A percentile compares a stretch with the other conserved stretches of the same genome.
Evolutionary conservation across 495 filamentous ascomycete genomes (phyloP).

Genomic region (Aspergillus carlsbadensis): DNA sequence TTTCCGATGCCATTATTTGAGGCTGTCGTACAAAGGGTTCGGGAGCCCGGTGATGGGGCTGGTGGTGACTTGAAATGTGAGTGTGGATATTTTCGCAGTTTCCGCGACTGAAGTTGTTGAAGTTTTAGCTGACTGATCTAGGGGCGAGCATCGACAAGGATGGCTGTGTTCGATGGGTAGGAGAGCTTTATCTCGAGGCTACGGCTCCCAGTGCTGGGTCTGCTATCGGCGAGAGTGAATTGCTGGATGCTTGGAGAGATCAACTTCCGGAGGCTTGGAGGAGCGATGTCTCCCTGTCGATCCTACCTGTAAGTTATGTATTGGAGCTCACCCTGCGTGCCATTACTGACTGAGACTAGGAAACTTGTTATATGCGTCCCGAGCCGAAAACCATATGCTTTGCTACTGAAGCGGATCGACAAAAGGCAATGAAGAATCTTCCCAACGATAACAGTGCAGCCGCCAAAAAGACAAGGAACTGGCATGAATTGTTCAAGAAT

Average conservation of each 20-base stretch:
- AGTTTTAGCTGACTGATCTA: constrained; percentile 19
- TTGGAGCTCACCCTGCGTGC: neutral
- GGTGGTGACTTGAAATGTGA: constrained; percentile 37
- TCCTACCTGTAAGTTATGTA: constrained; percentile 38
- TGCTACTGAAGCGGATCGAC: constrained; percentile 34
- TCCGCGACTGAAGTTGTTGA: neutral
- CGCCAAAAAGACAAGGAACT: constrained; percentile 65
- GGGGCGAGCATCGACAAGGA: constrained; percentile 49
- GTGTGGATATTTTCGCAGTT: constrained; percentile 16
- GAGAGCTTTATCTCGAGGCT: constrained; percentile 51
- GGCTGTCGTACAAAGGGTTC: constrained; percentile 42
- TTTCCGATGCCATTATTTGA: constrained; percentile 43
- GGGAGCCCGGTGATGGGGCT: constrained; percentile 24
- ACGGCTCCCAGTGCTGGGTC: constrained; percentile 37
- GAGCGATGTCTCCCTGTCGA: constrained; percentile 43
- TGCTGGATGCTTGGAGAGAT: constrained; percentile 56
- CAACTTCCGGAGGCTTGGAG: constrained; percentile 60
- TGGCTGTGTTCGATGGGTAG: constrained; percentile 49
- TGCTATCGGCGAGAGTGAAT: constrained; percentile 44
- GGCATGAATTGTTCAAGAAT: constrained; percentile 82
- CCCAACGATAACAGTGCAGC: constrained; percentile 34
- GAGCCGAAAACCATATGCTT: constrained; percentile 43
- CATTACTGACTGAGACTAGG: constrained; percentile 17
- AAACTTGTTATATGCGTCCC: constrained; percentile 36
- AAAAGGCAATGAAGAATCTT: constrained; percentile 32